Conservation (phyloP, 129 eudicot species). For the carrot (Daucus carota) region DNA sequence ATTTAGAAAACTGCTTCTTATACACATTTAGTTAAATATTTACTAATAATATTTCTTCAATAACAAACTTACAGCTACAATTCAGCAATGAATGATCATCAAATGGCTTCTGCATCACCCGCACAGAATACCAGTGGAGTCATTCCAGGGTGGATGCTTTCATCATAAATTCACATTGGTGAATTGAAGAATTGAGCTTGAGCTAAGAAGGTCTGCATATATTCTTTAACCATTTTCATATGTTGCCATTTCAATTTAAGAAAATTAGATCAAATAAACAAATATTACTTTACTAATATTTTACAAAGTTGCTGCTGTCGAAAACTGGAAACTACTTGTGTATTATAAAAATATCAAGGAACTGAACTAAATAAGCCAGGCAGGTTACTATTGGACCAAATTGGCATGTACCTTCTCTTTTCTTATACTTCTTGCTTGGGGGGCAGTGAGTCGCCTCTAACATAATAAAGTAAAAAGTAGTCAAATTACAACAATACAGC, state of each 20-base stretch:
- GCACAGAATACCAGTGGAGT: not conserved
- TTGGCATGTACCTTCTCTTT: too few relatives aligned
- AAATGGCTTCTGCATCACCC: not conserved
- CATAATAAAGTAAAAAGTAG: too few relatives aligned
- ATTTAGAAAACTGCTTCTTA: not conserved
- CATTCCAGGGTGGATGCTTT: constrained; percentile 7
- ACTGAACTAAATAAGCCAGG: too few relatives aligned
- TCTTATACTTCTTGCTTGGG: too few relatives aligned
- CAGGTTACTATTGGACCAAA: too few relatives aligned
- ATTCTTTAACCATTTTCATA: not conserved
- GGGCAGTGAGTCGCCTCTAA: too few relatives aligned
- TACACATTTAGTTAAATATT: not conserved
- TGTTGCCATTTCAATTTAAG: not conserved
- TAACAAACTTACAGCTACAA: not conserved
- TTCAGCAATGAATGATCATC: not conserved
- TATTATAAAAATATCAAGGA: not conserved
- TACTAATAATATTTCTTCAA: not conserved
- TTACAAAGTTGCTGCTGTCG: not conserved
- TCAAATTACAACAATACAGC: too few relatives aligned
- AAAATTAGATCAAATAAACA: not conserved
- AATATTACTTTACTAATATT: not conserved
- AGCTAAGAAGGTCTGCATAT: not conserved
- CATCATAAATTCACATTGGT: not conserved
- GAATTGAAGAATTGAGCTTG: not conserved
- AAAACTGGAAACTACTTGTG: not conserved